phyloP scores from a whole-genome alignment of 495 filamentous ascomycete genomes.

The Xylaria palmicola region DNA sequence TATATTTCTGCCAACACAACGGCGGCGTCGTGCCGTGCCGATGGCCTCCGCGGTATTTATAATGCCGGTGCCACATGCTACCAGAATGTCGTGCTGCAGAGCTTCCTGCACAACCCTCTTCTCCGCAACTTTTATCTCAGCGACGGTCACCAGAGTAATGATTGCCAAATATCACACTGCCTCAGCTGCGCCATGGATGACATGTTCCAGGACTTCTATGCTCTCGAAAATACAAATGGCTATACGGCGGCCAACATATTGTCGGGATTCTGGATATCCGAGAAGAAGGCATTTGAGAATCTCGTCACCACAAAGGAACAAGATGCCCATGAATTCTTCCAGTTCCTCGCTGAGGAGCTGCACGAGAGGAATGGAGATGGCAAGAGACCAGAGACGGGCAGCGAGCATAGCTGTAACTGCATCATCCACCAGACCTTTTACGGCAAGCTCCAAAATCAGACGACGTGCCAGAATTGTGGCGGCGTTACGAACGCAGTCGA shows the following conservation, averaged over 20 bases:
- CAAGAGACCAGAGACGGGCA: conserved; percentile 51
- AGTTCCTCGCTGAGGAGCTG: conserved; percentile 84
- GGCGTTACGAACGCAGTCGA: conserved; percentile 77
- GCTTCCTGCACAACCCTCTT: conserved; percentile 82
- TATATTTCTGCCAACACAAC: conserved; percentile 61
- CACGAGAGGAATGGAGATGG: conserved; percentile 66
- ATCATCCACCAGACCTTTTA: conserved; percentile 89
- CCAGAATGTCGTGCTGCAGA: conserved; percentile 87
- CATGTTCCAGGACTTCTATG: conserved; percentile 88
- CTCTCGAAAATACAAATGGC: conserved; percentile 73
- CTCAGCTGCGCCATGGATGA: conserved; percentile 86
- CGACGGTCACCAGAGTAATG: conserved; percentile 72
- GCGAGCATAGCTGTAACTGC: conserved; percentile 70
- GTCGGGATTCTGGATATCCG: conserved; percentile 73
- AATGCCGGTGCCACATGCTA: conserved; percentile 95
- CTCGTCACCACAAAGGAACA: conserved; percentile 90
- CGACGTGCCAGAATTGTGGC: conserved; percentile 80
- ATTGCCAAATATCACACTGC: conserved; percentile 68
- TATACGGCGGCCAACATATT: conserved; percentile 83
- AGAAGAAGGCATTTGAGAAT: conserved; percentile 59
- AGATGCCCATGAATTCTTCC: conserved; percentile 93
- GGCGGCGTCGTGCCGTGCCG: conserved; percentile 65
- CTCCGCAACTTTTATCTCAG: conserved; percentile 82
- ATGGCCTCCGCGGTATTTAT: conserved; percentile 80
- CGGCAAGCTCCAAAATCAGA: conserved; percentile 79